Evolutionary conservation across 2,329 filamentous ascomycete species (phyloP).

Genomic region (Didymella keratinophila): DNA sequence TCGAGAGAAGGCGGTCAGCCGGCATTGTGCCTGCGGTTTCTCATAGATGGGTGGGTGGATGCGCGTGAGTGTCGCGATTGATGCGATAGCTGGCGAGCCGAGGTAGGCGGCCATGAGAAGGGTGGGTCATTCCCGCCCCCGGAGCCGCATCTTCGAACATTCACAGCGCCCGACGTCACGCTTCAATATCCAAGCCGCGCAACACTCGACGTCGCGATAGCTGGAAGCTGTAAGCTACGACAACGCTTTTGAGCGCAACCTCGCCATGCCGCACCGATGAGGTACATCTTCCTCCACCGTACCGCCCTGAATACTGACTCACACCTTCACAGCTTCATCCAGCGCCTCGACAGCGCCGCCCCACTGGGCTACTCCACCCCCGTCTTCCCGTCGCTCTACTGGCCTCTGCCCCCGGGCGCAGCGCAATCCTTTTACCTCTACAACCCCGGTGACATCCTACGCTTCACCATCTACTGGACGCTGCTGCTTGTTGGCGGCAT

Average conservation of each 20-base stretch:
- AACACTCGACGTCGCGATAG: background rate
- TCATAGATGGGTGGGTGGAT: constrained; percentile 7
- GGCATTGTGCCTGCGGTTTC: constrained; percentile 61
- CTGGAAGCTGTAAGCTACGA: background rate
- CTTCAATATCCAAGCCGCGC: background rate
- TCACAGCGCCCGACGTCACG: constrained; percentile 28
- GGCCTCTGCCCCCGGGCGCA: constrained; percentile 67
- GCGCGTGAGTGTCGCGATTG: constrained; percentile 22
- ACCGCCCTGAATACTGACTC: background rate
- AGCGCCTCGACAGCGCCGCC: constrained; percentile 55
- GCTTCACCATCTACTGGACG: constrained; percentile 88
- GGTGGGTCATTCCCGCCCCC: constrained; percentile 26
- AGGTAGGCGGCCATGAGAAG: constrained; percentile 30
- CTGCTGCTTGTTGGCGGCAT: constrained; percentile 78
- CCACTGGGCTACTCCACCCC: constrained; percentile 72
- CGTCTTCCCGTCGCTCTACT: constrained; percentile 82
- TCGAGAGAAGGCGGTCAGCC: constrained; percentile 71
- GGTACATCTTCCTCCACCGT: constrained; percentile 24
- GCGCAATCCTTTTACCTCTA: constrained; percentile 72
- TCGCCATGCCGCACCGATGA: constrained; percentile 44
- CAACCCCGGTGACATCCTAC: constrained; percentile 79
- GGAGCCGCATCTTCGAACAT: constrained; percentile 21
- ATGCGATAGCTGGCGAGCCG: constrained; percentile 32
- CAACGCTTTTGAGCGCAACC: constrained; percentile 2
- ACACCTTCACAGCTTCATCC: constrained; percentile 51